Evolutionary conservation across 2,329 filamentous ascomycete species (phyloP).

Genomic region (Xylariaceae sp.): DNA sequence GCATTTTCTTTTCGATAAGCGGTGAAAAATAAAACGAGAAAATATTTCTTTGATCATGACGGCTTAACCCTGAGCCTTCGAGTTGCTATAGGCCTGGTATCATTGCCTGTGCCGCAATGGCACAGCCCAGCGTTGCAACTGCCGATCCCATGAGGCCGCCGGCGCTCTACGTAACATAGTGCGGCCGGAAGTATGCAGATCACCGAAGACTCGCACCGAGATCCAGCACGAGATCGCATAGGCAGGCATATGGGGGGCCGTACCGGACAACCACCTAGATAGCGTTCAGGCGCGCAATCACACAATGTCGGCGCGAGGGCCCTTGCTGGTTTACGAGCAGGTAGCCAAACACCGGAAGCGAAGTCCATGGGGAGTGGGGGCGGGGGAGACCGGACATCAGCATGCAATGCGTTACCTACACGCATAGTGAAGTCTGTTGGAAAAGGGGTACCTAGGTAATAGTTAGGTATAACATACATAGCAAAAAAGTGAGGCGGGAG

Average conservation of each 20-base stretch:
- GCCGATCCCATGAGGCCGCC: too few species aligned
- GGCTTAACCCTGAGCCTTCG: too few species aligned
- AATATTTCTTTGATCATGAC: too few species aligned
- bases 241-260: not conserved
- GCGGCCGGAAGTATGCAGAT: slow-evolving; percentile 8
- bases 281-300: not conserved
- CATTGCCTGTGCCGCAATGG: too few species aligned
- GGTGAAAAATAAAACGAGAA: too few species aligned
- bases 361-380: not conserved
- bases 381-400: not conserved
- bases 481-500: slow-evolving; percentile 6
- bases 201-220: slow-evolving; percentile 4
- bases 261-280: not conserved
- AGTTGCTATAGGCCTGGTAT: too few species aligned
- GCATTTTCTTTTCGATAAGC: too few species aligned
- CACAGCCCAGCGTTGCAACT: too few species aligned
- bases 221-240: slow-evolving; percentile 4
- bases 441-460: not conserved
- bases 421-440: not conserved
- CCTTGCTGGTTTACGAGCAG: not conserved
- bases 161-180: too few species aligned
- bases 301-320: slow-evolving; percentile 3
- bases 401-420: slow-evolving; percentile 2
- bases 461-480: not conserved
- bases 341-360: not conserved